Evolutionary conservation across 768 basidiomycete genomes (phyloP).

Genomic region (Boletus insuetus): DNA sequence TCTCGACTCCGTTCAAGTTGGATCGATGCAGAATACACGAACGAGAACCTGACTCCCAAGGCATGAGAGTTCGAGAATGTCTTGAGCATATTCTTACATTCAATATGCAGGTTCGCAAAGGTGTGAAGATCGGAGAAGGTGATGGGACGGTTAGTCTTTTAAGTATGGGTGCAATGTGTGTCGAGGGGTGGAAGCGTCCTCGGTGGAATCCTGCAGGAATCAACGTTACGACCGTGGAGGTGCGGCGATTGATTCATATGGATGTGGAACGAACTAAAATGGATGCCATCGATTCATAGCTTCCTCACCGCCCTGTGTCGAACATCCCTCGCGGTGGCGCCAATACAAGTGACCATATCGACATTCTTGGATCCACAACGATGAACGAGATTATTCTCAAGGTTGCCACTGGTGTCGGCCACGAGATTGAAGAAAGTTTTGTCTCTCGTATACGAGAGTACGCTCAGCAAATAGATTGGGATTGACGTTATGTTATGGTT

Average conservation of each 20-base stretch:
- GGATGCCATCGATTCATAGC: constrained; percentile 39
- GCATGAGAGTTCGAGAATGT: constrained; percentile 26
- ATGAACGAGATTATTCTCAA: constrained; percentile 90
- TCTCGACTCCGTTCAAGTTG: constrained; percentile 54
- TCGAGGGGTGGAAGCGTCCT: constrained; percentile 87
- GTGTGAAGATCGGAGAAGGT: constrained; percentile 91
- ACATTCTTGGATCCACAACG: constrained; percentile 72
- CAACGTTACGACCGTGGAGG: constrained; percentile 82
- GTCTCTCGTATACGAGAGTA: constrained; percentile 82
- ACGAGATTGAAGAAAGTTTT: constrained; percentile 66
- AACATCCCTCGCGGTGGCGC: constrained; percentile 86
- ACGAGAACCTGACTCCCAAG: constrained; percentile 58
- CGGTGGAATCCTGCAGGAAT: constrained; percentile 94
- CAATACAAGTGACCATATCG: constrained; percentile 89
- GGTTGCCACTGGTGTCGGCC: constrained; percentile 79
- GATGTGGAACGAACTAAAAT: constrained; percentile 1
- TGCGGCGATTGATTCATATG: constrained; percentile 32
- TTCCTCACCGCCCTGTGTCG: constrained; percentile 73
- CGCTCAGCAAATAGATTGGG: constrained; percentile 74
- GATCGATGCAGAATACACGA: constrained; percentile 84
- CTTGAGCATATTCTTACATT: neutral
- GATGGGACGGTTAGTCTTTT: constrained; percentile 90
- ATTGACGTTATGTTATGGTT: constrained; percentile 35
- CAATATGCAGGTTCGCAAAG: constrained; percentile 57
- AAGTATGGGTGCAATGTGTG: constrained; percentile 93